These are phyloP conservation scores for Reticulascus tulasneorum DNA, from an alignment of 2,329 filamentous ascomycete species.

Conservation along the genomic window DNA sequence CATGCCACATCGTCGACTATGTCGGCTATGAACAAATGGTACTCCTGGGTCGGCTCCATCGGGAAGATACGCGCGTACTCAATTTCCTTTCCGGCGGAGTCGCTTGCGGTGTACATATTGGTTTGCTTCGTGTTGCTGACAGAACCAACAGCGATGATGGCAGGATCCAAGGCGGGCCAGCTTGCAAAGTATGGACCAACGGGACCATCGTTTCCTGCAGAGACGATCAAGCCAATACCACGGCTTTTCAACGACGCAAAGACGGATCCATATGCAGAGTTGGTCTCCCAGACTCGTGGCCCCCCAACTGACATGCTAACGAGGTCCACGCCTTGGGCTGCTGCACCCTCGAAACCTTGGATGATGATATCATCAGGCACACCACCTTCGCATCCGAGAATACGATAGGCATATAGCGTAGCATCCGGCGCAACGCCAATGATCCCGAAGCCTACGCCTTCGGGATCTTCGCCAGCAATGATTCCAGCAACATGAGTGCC, in stretches of 20 bases:
- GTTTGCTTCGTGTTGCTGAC: constrained; percentile 4
- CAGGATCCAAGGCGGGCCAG: constrained; percentile 3
- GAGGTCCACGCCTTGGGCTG: constrained; percentile 6
- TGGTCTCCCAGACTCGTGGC: constrained; percentile 5
- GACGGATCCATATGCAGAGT: constrained; percentile 5
- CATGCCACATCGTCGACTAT: too few relatives aligned
- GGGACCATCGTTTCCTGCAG: constrained; percentile 7
- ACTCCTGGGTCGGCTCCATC: background rate
- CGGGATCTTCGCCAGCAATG: constrained; percentile 5
- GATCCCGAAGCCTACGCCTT: constrained; percentile 6
- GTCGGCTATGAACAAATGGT: constrained; percentile 7
- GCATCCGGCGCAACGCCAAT: constrained; percentile 25
- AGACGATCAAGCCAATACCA: constrained; percentile 7
- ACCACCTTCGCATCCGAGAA: constrained; percentile 3
- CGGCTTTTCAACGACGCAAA: constrained; percentile 7
- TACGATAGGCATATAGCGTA: constrained; percentile 19
- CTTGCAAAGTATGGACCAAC: constrained; percentile 7
- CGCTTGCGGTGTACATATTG: constrained; percentile 7
- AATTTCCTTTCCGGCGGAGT: constrained; percentile 5
- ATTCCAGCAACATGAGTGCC: constrained; percentile 39
- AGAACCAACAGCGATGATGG: constrained; percentile 5
- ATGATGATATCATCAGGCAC: constrained; percentile 7
- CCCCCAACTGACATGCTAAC: constrained; percentile 10
- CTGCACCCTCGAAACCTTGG: constrained; percentile 9
- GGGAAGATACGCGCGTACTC: constrained; percentile 9